A percentile compares a stretch with the other conserved stretches of the same genome.
phyloP scores from a whole-genome alignment of 306 rosid genomes.

The Vigna trinervia region DNA sequence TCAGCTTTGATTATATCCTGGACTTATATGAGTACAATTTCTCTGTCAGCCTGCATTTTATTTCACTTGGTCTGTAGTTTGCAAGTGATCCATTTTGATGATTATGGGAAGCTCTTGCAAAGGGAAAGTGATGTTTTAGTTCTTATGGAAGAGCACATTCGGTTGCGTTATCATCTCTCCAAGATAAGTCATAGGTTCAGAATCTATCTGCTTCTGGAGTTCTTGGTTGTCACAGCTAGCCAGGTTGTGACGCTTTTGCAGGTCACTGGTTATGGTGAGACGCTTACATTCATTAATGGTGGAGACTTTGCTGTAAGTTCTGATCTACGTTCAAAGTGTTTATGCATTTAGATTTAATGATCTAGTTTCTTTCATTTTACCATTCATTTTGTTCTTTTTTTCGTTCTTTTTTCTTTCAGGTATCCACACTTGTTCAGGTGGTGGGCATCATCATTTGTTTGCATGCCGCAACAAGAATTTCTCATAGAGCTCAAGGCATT shows the following conservation, averaged over 20 bases:
- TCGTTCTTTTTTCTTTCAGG: conserved; percentile 50
- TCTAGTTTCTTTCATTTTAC: not conserved
- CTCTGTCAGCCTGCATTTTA: conserved; percentile 78
- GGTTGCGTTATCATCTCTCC: conserved; percentile 77
- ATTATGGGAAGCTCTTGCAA: conserved; percentile 77
- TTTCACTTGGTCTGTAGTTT: conserved; percentile 87
- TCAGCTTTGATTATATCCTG: conserved; percentile 65
- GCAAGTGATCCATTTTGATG: conserved; percentile 83
- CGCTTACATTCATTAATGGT: conserved; percentile 61
- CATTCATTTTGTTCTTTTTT: not conserved
- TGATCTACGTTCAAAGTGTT: conserved; percentile 26
- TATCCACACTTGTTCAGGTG: conserved; percentile 82
- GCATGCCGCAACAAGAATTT: conserved; percentile 83
- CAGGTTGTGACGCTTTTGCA: conserved; percentile 72
- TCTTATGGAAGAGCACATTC: conserved; percentile 78
- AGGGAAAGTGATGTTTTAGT: conserved; percentile 67
- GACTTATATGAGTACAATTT: conserved; percentile 74
- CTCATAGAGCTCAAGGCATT: conserved; percentile 83
- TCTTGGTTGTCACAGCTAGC: conserved; percentile 74
- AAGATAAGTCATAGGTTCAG: conserved; percentile 89
- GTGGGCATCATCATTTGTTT: conserved; percentile 77
- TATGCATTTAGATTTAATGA: conserved; percentile 30
- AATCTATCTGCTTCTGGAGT: conserved; percentile 74
- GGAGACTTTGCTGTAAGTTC: conserved; percentile 90
- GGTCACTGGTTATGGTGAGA: conserved; percentile 61